These are phyloP conservation scores for Alnus glutinosa DNA, from an alignment of 306 rosid genomes.

Conservation along the genomic window DNA sequence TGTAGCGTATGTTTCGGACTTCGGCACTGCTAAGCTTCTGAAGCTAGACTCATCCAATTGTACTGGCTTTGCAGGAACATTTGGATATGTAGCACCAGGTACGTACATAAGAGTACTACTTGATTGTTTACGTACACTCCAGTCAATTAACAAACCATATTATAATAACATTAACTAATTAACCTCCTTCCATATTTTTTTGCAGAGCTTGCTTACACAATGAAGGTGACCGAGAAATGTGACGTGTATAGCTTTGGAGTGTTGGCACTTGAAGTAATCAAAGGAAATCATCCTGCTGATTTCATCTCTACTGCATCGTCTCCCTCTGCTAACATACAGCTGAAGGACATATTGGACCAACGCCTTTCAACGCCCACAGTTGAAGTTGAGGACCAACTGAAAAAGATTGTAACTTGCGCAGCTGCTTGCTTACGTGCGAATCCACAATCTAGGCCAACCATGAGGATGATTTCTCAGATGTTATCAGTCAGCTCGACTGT, in stretches of 20 bases:
- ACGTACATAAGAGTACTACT: not conserved
- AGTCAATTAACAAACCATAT: no score
- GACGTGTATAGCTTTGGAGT: slow-evolving; percentile 25
- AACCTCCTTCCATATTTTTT: not conserved
- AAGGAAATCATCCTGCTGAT: slow-evolving; percentile 17
- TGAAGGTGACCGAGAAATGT: slow-evolving; percentile 19
- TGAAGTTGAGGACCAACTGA: not conserved
- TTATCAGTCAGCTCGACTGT: not conserved
- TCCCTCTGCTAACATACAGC: not conserved
- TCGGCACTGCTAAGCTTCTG: slow-evolving; percentile 34
- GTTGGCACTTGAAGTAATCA: slow-evolving; percentile 12
- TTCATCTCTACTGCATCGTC: slow-evolving; percentile 5
- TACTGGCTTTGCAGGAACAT: slow-evolving; percentile 35
- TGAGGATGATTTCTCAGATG: slow-evolving; percentile 31
- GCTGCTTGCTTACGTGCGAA: slow-evolving; percentile 15
- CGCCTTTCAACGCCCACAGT: not conserved
- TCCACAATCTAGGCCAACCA: slow-evolving; percentile 35
- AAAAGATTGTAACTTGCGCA: not conserved
- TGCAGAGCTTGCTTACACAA: slow-evolving; percentile 38
- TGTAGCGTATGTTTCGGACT: slow-evolving; percentile 28
- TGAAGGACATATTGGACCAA: slow-evolving; percentile 15
- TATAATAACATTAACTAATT: no score
- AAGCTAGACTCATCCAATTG: slow-evolving; percentile 30
- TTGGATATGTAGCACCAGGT: slow-evolving; percentile 37
- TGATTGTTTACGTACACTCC: not conserved